These are phyloP conservation scores for Diospyros lotus DNA, from an alignment of 148 eudicot species.

Conservation along the genomic window DNA sequence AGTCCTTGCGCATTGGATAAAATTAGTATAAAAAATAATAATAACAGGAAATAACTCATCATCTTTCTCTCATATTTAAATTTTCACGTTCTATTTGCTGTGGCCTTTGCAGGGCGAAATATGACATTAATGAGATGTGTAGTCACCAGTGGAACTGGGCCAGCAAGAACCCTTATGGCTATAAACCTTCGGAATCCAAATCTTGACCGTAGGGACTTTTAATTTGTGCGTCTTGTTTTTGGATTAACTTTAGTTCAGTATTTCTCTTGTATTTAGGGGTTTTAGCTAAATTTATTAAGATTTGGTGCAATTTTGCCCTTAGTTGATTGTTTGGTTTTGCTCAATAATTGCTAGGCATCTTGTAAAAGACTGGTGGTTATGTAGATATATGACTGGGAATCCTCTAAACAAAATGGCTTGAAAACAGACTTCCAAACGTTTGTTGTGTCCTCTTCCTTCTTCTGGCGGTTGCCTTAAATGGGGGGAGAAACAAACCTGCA, in stretches of 20 bases:
- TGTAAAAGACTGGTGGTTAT: background rate
- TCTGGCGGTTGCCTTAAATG: too few relatives aligned
- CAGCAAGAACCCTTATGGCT: constrained; percentile 87
- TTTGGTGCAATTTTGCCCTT: background rate
- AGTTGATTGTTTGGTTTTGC: background rate
- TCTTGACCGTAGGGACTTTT: constrained; percentile 16
- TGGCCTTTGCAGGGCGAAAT: constrained; percentile 61
- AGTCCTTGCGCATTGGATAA: background rate
- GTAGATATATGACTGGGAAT: background rate
- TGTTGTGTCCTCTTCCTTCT: too few relatives aligned
- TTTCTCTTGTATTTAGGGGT: constrained; percentile 1
- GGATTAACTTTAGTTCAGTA: background rate
- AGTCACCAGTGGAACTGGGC: constrained; percentile 97
- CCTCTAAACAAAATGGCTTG: background rate
- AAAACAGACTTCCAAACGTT: background rate
- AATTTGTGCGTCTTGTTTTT: too few relatives aligned
- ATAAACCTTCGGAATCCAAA: constrained; percentile 38
- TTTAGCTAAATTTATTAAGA: background rate
- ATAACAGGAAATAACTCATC: background rate
- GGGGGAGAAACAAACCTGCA: too few relatives aligned
- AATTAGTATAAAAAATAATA: background rate
- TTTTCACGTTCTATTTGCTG: background rate
- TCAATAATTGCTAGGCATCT: background rate
- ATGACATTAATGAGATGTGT: constrained; percentile 84
- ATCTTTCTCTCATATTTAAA: background rate